Percentiles rank a stretch among this genome's conserved stretches.
Evolutionary conservation across 2,329 filamentous ascomycete species (phyloP).

Genomic region (Sporothrix globosa): DNA sequence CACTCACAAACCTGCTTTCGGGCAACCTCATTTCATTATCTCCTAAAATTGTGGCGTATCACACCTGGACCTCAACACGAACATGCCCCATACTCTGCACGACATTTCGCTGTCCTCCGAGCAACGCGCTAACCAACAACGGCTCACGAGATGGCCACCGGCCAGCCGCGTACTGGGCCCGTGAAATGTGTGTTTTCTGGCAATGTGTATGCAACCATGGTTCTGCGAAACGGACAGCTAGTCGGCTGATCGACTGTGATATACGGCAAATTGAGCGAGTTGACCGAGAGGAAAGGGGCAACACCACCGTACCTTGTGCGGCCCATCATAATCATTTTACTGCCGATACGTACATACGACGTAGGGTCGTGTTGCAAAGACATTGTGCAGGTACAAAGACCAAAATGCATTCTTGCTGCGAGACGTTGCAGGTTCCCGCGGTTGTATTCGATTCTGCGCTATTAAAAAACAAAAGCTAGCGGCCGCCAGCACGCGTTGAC

Average conservation of each 20-base stretch:
- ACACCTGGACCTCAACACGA: not conserved
- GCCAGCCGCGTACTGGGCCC: not conserved
- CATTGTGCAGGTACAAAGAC: conserved; percentile 3
- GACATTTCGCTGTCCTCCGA: conserved; percentile 16
- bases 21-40: not conserved
- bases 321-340: not conserved
- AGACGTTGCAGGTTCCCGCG: conserved; percentile 6
- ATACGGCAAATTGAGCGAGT: not conserved
- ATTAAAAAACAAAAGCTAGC: not conserved
- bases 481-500: not conserved
- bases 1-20: not conserved
- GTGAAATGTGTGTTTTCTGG: conserved; percentile 3
- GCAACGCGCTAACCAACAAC: not conserved
- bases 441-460: conserved; percentile 22
- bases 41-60: not conserved
- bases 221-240: conserved; percentile 5
- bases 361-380: not conserved
- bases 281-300: not conserved
- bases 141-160: not conserved
- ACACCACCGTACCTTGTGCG: not conserved
- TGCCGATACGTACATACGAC: not conserved
- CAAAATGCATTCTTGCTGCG: not conserved
- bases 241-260: conserved; percentile 18
- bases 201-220: conserved; percentile 9
- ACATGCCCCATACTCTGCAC: not conserved